Conservation (phyloP, 306 rosid species). For the Purshia tridentata region DNA sequence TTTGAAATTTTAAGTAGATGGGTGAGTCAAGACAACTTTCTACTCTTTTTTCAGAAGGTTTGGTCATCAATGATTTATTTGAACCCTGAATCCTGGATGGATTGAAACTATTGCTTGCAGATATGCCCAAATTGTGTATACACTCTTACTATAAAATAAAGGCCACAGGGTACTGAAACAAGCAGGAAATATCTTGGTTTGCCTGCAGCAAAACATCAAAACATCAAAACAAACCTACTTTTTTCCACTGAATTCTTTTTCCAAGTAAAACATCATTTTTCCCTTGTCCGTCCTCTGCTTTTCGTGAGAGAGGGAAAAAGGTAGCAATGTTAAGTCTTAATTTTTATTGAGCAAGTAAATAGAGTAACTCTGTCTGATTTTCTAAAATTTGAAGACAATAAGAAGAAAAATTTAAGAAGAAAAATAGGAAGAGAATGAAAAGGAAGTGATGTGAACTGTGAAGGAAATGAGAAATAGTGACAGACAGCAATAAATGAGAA, state of each 20-base stretch:
- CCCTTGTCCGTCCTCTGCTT: background rate
- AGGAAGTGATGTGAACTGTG: background rate
- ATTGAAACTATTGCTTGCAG: background rate
- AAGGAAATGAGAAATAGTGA: background rate
- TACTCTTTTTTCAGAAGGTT: background rate
- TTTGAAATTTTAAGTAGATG: constrained; percentile 1
- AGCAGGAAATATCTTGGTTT: background rate
- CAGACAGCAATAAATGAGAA: background rate
- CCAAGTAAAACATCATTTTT: background rate
- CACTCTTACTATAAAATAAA: too few relatives aligned
- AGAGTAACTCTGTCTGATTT: background rate
- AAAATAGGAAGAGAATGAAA: background rate
- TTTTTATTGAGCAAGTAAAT: background rate
- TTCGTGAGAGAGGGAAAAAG: background rate
- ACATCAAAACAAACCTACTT: background rate
- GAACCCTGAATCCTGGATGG: background rate
- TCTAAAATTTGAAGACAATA: background rate
- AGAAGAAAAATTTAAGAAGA: background rate
- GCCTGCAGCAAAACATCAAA: too few relatives aligned
- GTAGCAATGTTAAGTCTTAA: too few relatives aligned
- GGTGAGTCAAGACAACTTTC: background rate
- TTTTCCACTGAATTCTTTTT: background rate
- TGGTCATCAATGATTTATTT: background rate
- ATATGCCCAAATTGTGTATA: background rate
- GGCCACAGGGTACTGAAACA: too few relatives aligned